phyloP scores from a whole-genome alignment of 345 rosid genomes.

The sweet orange (Citrus sinensis) region DVS_A1.0 CM039162.1:24688001-24688500 shows the following conservation, averaged over 20 bases:
- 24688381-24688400: constrained; percentile 32
- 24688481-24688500: too few relatives aligned
- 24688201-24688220: constrained; percentile 15
- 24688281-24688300: neutral
- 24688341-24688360: neutral
- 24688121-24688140: constrained; percentile 7
- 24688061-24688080: constrained; percentile 20
- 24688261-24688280: neutral
- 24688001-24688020: neutral
- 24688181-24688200: constrained; percentile 3
- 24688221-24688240: constrained; percentile 15
- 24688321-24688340: neutral
- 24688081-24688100: neutral
- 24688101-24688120: neutral
- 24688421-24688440: constrained; percentile 5
- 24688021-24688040: neutral
- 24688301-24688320: neutral
- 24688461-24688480: neutral
- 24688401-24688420: neutral
- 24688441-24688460: neutral
- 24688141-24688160: constrained; percentile 29
- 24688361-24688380: constrained; percentile 21
- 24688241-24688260: neutral
- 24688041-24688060: neutral
- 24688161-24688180: constrained; percentile 32